Percentiles rank a stretch among this genome's conserved stretches.
Conservation (phyloP, 108 stramenopile genomes). For the Skeletonema marinoi region DNA sequence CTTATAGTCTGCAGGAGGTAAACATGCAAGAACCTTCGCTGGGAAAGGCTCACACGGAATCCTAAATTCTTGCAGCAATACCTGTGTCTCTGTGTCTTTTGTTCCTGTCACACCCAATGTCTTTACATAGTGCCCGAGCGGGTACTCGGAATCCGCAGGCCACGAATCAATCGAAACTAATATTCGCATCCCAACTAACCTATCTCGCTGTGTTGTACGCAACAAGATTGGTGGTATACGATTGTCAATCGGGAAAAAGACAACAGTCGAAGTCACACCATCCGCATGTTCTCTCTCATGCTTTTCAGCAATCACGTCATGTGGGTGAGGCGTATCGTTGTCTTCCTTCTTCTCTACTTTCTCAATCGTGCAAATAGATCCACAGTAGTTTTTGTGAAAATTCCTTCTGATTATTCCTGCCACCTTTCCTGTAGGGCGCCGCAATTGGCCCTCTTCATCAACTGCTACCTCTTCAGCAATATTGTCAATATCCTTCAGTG, state of each 20-base stretch:
- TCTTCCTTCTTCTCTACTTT: conserved; percentile 20
- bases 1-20: conserved; percentile 92
- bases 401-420: conserved; percentile 90
- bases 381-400: conserved; percentile 70
- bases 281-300: conserved; percentile 79
- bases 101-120: conserved; percentile 89
- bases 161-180: conserved; percentile 91
- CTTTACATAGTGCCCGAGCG: conserved; percentile 93
- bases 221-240: conserved; percentile 84
- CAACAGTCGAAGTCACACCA: conserved; percentile 72
- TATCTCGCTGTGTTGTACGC: conserved; percentile 77
- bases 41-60: conserved; percentile 97
- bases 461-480: conserved; percentile 59
- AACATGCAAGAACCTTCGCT: conserved; percentile 94
- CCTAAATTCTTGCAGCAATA: conserved; percentile 92
- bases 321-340: conserved; percentile 17
- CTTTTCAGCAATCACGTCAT: conserved; percentile 77
- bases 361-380: conserved; percentile 68
- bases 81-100: conserved; percentile 96
- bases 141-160: conserved; percentile 87
- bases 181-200: conserved; percentile 79
- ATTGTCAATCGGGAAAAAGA: conserved; percentile 93
- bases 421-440: conserved; percentile 82
- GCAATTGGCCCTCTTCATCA: conserved; percentile 33
- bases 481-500: conserved; percentile 64